Evolutionary conservation across 345 rosid genomes (phyloP).

Genomic region (Angophora floribunda): DNA sequence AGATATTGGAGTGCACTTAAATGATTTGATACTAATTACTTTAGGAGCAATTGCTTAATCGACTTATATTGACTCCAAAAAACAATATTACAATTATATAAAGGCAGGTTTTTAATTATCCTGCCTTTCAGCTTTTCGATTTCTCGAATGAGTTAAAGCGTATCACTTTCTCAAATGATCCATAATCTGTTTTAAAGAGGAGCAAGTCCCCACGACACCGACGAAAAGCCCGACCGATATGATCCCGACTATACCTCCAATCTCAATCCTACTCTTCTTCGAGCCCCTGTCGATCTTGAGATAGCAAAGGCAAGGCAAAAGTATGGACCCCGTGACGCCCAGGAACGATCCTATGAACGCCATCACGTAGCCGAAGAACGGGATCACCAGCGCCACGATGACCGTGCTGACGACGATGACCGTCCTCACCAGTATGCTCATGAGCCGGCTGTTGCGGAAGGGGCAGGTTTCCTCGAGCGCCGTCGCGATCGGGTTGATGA

Average conservation of each 20-base stretch:
- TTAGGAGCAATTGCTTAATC: neutral
- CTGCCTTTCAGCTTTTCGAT: neutral
- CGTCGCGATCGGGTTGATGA: constrained; percentile 36
- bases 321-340: constrained; percentile 33
- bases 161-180: constrained; percentile 12
- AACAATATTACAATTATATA: neutral
- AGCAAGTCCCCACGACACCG: constrained; percentile 34
- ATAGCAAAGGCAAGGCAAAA: constrained; percentile 61
- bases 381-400: constrained; percentile 42
- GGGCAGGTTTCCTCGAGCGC: constrained; percentile 34
- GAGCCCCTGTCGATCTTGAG: constrained; percentile 30
- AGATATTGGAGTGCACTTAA: neutral
- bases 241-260: constrained; percentile 19
- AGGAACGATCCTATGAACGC: constrained; percentile 53
- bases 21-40: neutral
- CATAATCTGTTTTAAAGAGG: constrained; percentile 39
- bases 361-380: constrained; percentile 62
- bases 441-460: constrained; percentile 12
- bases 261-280: constrained; percentile 18
- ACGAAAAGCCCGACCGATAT: constrained; percentile 22
- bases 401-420: constrained; percentile 39
- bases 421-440: constrained; percentile 35
- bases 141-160: neutral
- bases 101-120: neutral
- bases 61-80: neutral